A percentile compares a stretch with the other conserved stretches of the same genome.
Conservation (phyloP, 805 yeast species). For the Candida gorgasii region DNA sequence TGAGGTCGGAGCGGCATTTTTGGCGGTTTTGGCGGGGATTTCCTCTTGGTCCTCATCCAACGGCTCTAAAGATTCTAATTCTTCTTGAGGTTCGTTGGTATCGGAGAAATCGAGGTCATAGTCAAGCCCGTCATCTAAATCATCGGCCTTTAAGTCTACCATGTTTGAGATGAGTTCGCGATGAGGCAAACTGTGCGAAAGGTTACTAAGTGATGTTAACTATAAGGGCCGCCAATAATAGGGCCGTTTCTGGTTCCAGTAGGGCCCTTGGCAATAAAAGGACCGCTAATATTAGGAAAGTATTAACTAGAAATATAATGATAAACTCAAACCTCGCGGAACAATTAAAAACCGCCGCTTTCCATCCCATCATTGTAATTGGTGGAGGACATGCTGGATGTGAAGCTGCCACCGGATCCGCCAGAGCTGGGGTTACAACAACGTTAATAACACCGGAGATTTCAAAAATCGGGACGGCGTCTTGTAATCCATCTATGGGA, state of each 20-base stretch:
- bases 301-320: slow-evolving; percentile 20
- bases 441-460: slow-evolving; percentile 75
- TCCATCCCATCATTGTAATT: slow-evolving; percentile 74
- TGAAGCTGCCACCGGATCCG: slow-evolving; percentile 94
- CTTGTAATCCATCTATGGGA: slow-evolving; percentile 97
- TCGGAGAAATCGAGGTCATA: slow-evolving; percentile 46
- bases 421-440: slow-evolving; percentile 75
- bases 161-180: slow-evolving; percentile 9
- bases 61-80: slow-evolving; percentile 11
- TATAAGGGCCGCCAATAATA: too few species aligned
- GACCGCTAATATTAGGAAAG: background rate
- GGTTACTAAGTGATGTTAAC: background rate
- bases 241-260: too few species aligned
- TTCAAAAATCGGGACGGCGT: slow-evolving; percentile 84
- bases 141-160: slow-evolving; percentile 50
- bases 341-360: slow-evolving; percentile 28
- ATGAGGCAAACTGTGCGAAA: slow-evolving; percentile 1
- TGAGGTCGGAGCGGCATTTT: too few species aligned
- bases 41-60: slow-evolving; percentile 14
- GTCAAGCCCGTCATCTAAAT: slow-evolving; percentile 74
- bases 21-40: background rate
- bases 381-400: slow-evolving; percentile 99
- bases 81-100: slow-evolving; percentile 6
- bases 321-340: slow-evolving; percentile 37
- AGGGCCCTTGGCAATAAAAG: too few species aligned